Evolutionary conservation across 1,139 yeast genomes (phyloP).

Genomic region (Magnusiomyces sp.): DNA sequence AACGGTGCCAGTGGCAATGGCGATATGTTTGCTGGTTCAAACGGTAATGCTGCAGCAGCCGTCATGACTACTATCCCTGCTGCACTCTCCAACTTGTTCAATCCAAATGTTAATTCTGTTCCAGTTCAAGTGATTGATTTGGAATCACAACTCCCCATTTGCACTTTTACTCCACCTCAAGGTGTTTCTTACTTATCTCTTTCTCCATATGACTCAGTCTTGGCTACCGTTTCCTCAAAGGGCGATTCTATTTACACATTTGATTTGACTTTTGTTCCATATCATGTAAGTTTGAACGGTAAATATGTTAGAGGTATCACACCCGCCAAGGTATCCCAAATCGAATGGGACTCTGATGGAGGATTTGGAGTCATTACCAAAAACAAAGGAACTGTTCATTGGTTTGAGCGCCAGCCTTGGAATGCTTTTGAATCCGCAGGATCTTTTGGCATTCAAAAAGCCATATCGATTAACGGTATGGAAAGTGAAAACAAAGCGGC

Average conservation of each 20-base stretch:
- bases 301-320: slow-evolving; percentile 59
- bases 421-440: slow-evolving; percentile 10
- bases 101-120: slow-evolving; percentile 13
- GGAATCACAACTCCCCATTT: slow-evolving; percentile 37
- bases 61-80: slow-evolving; percentile 6
- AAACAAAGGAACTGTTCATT: slow-evolving; percentile 54
- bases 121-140: slow-evolving; percentile 39
- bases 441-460: not conserved
- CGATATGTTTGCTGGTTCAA: not conserved
- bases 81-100: slow-evolving; percentile 17
- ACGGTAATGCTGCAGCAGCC: slow-evolving; percentile 2
- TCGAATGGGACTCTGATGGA: slow-evolving; percentile 44
- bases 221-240: slow-evolving; percentile 48
- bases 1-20: not conserved
- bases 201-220: slow-evolving; percentile 53
- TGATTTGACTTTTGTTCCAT: slow-evolving; percentile 50
- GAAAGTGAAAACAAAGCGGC: slow-evolving; percentile 31
- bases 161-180: slow-evolving; percentile 51
- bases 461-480: slow-evolving; percentile 9
- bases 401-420: slow-evolving; percentile 36
- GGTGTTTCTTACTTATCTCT: slow-evolving; percentile 55
- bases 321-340: slow-evolving; percentile 43
- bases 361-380: slow-evolving; percentile 51
- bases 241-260: slow-evolving; percentile 60
- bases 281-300: slow-evolving; percentile 47